phyloP scores from a whole-genome alignment of 805 yeast species.

The Sugiyamaella chiloensis region DNA sequence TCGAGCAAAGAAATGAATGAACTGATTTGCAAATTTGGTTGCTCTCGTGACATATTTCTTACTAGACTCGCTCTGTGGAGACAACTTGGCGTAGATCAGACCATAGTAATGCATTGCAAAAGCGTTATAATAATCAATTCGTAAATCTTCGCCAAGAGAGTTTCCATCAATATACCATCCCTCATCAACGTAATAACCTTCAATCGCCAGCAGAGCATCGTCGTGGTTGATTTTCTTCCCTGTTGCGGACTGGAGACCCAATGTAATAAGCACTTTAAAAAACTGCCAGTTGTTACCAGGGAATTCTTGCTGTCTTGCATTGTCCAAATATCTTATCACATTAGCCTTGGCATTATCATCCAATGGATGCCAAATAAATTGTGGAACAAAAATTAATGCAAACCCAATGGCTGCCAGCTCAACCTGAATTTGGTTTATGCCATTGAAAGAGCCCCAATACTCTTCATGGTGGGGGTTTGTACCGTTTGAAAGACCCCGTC shows the following conservation, averaged over 20 bases:
- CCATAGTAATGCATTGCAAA: conserved; percentile 35
- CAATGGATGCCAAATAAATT: conserved; percentile 32
- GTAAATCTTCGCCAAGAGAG: conserved; percentile 8
- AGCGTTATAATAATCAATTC: conserved; percentile 34
- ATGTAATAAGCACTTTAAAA: conserved; percentile 31
- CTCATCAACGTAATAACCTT: conserved; percentile 28
- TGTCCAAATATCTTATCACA: conserved; percentile 23
- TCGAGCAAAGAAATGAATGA: conserved; percentile 25
- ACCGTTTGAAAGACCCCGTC: conserved; percentile 31
- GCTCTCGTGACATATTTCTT: conserved; percentile 25
- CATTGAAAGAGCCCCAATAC: conserved; percentile 32
- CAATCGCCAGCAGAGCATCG: conserved; percentile 20
- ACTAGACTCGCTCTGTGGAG: conserved; percentile 23
- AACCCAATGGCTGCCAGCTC: conserved; percentile 31
- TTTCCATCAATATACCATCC: conserved; percentile 37
- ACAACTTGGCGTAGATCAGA: conserved; percentile 24
- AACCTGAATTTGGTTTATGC: conserved; percentile 29
- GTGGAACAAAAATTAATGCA: conserved; percentile 28
- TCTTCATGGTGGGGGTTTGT: conserved; percentile 30
- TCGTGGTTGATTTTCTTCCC: conserved; percentile 17
- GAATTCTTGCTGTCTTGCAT: conserved; percentile 23
- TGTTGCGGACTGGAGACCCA: conserved; percentile 27
- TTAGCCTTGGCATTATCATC: conserved; percentile 21
- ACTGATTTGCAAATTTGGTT: conserved; percentile 26
- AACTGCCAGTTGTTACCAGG: conserved; percentile 32